Conservation (phyloP, 306 rosid genomes). For the Quercus aquifolioides region DNA sequence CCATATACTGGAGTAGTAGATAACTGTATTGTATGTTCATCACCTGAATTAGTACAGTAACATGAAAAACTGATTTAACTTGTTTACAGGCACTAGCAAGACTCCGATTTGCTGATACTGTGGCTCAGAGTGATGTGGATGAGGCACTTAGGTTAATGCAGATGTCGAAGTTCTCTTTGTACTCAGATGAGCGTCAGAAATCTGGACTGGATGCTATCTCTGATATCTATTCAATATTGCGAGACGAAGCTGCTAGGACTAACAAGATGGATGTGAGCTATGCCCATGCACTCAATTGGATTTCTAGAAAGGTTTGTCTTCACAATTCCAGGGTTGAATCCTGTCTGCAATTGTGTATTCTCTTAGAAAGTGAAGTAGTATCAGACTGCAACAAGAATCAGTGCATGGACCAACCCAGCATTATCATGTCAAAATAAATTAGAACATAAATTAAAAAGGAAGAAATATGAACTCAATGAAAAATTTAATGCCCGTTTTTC, state of each 20-base stretch:
- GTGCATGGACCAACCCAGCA: neutral
- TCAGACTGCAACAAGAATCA: neutral
- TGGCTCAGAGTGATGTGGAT: conserved; percentile 97
- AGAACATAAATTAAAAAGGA: neutral
- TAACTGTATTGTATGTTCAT: neutral
- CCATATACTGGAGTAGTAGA: neutral
- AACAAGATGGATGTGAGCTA: conserved; percentile 78
- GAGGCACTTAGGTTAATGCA: conserved; percentile 97
- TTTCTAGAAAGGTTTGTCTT: conserved; percentile 83
- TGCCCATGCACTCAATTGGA: conserved; percentile 88
- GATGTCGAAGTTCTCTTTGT: conserved; percentile 95
- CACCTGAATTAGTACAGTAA: neutral
- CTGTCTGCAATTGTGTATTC: conserved; percentile 3
- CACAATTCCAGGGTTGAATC: conserved; percentile 1
- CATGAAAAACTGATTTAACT: conserved; percentile 7
- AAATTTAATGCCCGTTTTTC: neutral
- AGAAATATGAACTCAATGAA: neutral
- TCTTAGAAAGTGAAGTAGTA: neutral
- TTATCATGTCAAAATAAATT: neutral
- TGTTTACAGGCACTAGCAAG: conserved; percentile 80
- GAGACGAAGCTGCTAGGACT: conserved; percentile 86
- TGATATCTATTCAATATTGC: conserved; percentile 89
- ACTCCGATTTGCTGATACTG: conserved; percentile 79
- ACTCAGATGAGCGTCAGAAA: conserved; percentile 89
- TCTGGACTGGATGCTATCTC: conserved; percentile 96